Base-by-base conservation (phyloP, 495 filamentous ascomycete genomes). In the Niebla homalea region DNA sequence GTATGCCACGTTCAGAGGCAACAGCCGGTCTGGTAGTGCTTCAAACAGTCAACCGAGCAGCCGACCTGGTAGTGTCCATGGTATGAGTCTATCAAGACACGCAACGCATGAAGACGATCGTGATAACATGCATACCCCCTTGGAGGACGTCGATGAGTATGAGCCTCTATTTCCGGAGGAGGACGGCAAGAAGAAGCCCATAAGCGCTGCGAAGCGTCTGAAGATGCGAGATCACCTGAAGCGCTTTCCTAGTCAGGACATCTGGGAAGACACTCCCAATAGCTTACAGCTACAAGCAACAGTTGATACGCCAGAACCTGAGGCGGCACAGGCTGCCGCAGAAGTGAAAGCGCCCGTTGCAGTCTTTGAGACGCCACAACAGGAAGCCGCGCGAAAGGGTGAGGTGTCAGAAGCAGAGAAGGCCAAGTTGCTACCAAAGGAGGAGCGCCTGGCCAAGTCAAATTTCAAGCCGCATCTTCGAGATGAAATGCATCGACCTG, bases 251-350 rank as follows among this genome's bases (percentile, higher is more conserved):
- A 94, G 88, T 62, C 79, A 84, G 55, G 92, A 99, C 62, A 77
- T 96, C 36, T 99, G 92, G 92, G 92, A 99, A 63, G 92, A 99
- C 65, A 84, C 89, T 0, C 92, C 92, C 4, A 85, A 83, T 66
- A 90, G 85, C 67, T 70, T 87, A 42, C 81, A 89, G 57, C 80
- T 87, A 50, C 79, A 85, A 26, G 79, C 92, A 18, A 89, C 83
- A 49, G 89, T 99, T 12, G 81, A 85, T 5, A 88, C 83, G 0
- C 88, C 90, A 2, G 83, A 94, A 49, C 56, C 74, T 7, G 60
- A 67, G 0, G 74, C 76, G 32, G 75, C 67, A 36, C 46, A 58
- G 19, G 18, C 41, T 15, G 44, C 42, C 18, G 16, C 56, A 14
- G 46, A 66, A 15, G 62, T 63, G 2, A 64, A 63, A 52, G 52